Evolutionary conservation across 2,329 filamentous ascomycete genomes (phyloP).

Genomic region (Penicillium janthinellum): DNA sequence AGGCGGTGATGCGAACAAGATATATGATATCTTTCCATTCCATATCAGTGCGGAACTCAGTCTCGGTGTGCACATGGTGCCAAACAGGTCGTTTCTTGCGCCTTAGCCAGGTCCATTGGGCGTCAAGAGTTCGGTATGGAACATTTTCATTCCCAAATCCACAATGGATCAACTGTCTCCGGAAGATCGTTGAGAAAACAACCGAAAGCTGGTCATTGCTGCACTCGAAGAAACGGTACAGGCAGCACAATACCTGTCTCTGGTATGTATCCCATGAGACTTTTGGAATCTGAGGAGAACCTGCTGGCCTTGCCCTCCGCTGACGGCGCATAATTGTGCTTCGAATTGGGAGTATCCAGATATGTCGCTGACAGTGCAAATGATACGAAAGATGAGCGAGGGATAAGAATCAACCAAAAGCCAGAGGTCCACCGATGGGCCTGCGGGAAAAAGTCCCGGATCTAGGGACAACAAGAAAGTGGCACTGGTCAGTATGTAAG

Average conservation of each 20-base stretch:
- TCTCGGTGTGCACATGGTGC: slow-evolving; percentile 26
- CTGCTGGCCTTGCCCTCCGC: background rate
- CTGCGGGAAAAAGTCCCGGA: too few relatives aligned
- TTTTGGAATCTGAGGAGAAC: background rate
- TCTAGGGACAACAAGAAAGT: too few relatives aligned
- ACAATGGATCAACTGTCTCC: slow-evolving; percentile 18
- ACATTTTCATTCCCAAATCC: slow-evolving; percentile 21
- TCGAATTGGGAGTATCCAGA: background rate
- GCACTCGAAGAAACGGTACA: slow-evolving; percentile 28
- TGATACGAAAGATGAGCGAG: background rate
- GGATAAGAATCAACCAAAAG: background rate
- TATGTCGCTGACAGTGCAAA: too few relatives aligned
- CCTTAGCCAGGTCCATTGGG: slow-evolving; percentile 30
- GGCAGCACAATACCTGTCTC: slow-evolving; percentile 28
- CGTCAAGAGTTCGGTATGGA: slow-evolving; percentile 9
- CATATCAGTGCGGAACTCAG: slow-evolving; percentile 18
- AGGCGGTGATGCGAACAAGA: slow-evolving; percentile 18
- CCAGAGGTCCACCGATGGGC: too few relatives aligned
- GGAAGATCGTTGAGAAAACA: slow-evolving; percentile 34
- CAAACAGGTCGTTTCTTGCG: slow-evolving; percentile 22
- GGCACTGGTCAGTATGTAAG: too few relatives aligned
- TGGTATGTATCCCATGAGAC: slow-evolving; percentile 24
- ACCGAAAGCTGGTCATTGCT: slow-evolving; percentile 7
- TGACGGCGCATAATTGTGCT: background rate
- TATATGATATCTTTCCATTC: slow-evolving; percentile 18